These are phyloP conservation scores for Paraphoma sp. DNA, from an alignment of 2,329 filamentous ascomycete genomes.

Conservation along the genomic window DNA sequence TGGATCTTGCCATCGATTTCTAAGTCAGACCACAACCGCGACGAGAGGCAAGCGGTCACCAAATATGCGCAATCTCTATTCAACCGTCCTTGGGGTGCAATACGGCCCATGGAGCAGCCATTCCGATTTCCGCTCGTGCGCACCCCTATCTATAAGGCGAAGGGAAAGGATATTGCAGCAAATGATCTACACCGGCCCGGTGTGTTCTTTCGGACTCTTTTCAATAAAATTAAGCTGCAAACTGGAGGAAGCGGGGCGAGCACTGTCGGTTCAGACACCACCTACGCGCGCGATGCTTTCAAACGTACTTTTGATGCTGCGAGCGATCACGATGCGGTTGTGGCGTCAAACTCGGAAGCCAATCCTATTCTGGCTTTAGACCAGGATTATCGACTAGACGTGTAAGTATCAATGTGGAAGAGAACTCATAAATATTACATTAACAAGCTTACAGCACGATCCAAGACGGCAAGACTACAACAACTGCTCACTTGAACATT, in stretches of 20 bases:
- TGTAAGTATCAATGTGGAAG: constrained; percentile 7
- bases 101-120: constrained; percentile 1
- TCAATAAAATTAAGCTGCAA: no score
- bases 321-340: no score
- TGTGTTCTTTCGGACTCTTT: no score
- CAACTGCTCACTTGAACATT: constrained; percentile 4
- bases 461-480: not conserved
- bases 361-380: not conserved
- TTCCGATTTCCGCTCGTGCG: constrained; percentile 9
- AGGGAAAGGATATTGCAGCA: no score
- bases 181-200: not conserved
- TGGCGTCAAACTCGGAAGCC: no score
- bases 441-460: not conserved
- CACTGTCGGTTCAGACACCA: no score
- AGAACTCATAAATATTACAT: no score
- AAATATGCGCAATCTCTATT: constrained; percentile 9
- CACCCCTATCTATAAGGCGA: constrained; percentile 6
- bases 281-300: no score
- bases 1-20: constrained; percentile 1
- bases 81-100: not conserved
- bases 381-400: constrained; percentile 6
- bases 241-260: no score
- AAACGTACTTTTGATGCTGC: no score
- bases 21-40: not conserved
- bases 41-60: not conserved